Percentiles rank a stretch among this genome's conserved stretches.
phyloP scores from a whole-genome alignment of 345 rosid genomes.

The Citrus unshiu region DNA sequence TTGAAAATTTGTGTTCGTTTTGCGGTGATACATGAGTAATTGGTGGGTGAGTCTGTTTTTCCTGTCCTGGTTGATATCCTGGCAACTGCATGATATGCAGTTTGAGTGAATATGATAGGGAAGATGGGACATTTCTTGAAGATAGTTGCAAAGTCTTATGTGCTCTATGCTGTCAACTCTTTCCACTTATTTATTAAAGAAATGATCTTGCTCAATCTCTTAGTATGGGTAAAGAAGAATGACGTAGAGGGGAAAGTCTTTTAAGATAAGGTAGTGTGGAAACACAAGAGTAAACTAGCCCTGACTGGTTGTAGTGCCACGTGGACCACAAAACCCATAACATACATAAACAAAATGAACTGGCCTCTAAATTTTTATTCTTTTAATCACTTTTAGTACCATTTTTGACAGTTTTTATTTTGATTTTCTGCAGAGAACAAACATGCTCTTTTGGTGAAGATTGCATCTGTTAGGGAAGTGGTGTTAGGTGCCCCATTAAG shows the following conservation, averaged over 20 bases:
- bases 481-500: conserved; percentile 91
- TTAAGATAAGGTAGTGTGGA: neutral
- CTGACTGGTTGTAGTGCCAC: neutral
- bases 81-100: neutral
- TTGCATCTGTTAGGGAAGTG: conserved; percentile 90
- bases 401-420: conserved; percentile 13
- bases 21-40: neutral
- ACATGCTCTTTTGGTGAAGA: conserved; percentile 53
- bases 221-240: neutral
- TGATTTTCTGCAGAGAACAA: conserved; percentile 45
- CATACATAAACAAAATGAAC: neutral
- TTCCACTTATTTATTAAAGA: neutral
- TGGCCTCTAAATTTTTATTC: neutral
- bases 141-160: neutral
- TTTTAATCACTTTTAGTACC: neutral
- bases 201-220: neutral
- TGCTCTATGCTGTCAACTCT: neutral
- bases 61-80: neutral
- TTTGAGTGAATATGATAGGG: neutral
- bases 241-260: neutral
- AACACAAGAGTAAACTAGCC: neutral
- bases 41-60: neutral
- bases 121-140: neutral
- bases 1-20: neutral
- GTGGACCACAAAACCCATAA: neutral